Conservation (phyloP, 2,329 filamentous ascomycete genomes). For the Alternaria hordeiaustralica region DNA sequence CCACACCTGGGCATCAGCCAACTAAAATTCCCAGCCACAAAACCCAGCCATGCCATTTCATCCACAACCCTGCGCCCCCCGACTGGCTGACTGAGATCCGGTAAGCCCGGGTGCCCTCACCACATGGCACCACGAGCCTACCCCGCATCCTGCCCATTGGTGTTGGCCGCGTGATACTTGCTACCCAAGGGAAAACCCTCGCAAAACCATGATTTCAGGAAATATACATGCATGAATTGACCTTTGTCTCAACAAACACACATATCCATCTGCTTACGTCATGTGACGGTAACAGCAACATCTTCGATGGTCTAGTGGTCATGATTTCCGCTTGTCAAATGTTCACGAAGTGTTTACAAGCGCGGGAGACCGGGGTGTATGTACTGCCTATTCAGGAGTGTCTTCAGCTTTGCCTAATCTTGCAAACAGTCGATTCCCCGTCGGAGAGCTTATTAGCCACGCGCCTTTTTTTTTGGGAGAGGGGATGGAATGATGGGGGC, state of each 20-base stretch:
- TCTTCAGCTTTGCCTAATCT: neutral
- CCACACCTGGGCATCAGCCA: neutral
- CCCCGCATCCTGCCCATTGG: neutral
- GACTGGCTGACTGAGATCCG: neutral
- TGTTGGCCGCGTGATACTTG: neutral
- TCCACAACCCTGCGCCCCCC: neutral
- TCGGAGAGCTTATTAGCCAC: neutral
- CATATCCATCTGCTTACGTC: constrained; percentile 19
- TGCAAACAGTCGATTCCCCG: constrained; percentile 6
- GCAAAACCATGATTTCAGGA: neutral
- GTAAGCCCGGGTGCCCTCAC: neutral
- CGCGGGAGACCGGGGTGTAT: constrained; percentile 11
- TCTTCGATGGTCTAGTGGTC: constrained; percentile 27
- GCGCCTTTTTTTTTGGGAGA: neutral
- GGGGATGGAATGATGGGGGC: neutral
- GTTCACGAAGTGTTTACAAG: neutral
- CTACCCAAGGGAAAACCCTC: neutral
- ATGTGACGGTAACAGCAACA: constrained; percentile 3
- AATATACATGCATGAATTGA: neutral
- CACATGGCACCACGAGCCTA: neutral
- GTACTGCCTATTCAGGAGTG: neutral
- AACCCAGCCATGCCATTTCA: neutral
- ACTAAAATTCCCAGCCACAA: neutral
- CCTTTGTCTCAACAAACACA: constrained; percentile 7
- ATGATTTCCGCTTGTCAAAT: constrained; percentile 9